Base-by-base conservation (phyloP, 1,139 yeast genomes). In the Tardiomyces blankii region DNA sequence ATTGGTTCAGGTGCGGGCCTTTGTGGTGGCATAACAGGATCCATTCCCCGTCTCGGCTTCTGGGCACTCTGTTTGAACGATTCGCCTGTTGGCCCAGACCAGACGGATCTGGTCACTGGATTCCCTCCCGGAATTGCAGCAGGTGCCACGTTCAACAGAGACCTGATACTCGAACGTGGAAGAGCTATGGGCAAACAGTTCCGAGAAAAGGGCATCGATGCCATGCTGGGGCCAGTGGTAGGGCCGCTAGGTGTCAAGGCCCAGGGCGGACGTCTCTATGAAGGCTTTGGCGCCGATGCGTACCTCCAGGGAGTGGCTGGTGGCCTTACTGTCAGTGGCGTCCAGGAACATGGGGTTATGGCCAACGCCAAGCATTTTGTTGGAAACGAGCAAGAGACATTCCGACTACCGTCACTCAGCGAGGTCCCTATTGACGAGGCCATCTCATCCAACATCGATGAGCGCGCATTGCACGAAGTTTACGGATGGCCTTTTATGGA, bases 1-100 rank as follows among this genome's bases (percentile, higher is more conserved):
- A 71, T 77, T 4, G 78, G 79, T 2, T 75, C 80, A 78, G 77
- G 77, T 1, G 67, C 75, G 1, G 80, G 79, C 2, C 79, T 79
- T 1, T 76, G 81, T 57, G n/a, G n/a, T n/a, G n/a, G n/a, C n/a
- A n/a, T n/a, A n/a, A n/a, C n/a, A n/a, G n/a, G n/a, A n/a, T n/a
- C n/a, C n/a, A n/a, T n/a, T n/a, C n/a, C n/a, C n/a, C n/a, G n/a
- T n/a, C n/a, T n/a, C n/a, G n/a, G n/a, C n/a, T n/a, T n/a, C n/a
- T n/a, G n/a, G n/a, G n/a, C n/a, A n/a, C n/a, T n/a, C n/a, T n/a
- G n/a, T n/a, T n/a, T n/a, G n/a, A n/a, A n/a, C n/a, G n/a, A n/a
- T n/a, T n/a, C n/a, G n/a, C n/a, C n/a, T n/a, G n/a, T n/a, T n/a
- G n/a, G n/a, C n/a, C n/a, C n/a, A n/a, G n/a, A n/a, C n/a, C n/a